Conservation (phyloP, 192 early-diverging fungal species). For the Chytriomyces sp. region DNA sequence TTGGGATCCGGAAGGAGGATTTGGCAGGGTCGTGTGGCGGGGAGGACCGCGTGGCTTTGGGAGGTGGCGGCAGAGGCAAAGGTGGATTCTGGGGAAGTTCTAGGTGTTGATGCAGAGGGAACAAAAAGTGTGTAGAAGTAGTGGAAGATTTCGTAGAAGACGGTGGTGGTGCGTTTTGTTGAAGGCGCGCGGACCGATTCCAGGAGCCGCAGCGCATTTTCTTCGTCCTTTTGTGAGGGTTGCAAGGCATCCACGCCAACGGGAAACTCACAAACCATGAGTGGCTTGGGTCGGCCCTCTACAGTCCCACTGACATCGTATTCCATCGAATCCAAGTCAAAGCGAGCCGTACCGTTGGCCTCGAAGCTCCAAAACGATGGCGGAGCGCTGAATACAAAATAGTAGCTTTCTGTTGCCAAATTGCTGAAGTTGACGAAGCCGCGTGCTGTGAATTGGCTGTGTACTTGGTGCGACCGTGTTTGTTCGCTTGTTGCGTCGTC, state of each 20-base stretch:
- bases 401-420: constrained; percentile 13
- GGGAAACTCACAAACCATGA: constrained; percentile 2
- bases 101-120: too few relatives aligned
- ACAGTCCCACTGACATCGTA: constrained; percentile 1
- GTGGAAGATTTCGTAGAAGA: background rate
- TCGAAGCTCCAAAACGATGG: constrained; percentile 15
- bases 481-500: background rate
- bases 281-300: background rate
- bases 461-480: background rate
- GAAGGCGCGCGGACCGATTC: background rate
- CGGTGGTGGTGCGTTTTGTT: background rate
- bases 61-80: background rate
- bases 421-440: background rate
- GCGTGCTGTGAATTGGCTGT: background rate
- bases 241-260: background rate
- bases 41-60: background rate
- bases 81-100: background rate
- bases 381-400: constrained; percentile 16
- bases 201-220: background rate
- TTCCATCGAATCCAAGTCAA: background rate
- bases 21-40: background rate
- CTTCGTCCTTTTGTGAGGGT: background rate
- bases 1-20: background rate
- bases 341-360: background rate
- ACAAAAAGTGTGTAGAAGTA: background rate